These are phyloP conservation scores for Conticribra weissflogii DNA, from an alignment of 108 stramenopile species.

Conservation along the genomic window DNA sequence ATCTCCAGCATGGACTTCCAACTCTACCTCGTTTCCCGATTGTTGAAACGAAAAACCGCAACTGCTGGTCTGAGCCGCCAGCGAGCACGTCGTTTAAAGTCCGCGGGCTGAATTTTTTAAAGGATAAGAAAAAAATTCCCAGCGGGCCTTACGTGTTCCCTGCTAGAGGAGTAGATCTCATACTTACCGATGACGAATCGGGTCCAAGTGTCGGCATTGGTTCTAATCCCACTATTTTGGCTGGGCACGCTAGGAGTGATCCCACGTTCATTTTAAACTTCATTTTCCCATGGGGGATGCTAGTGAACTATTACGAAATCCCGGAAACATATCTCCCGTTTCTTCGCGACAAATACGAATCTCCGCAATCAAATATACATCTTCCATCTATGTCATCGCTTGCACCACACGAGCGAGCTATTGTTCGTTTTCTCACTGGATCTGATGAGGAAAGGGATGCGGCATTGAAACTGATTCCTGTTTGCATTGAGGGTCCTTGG, in stretches of 20 bases:
- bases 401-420: slow-evolving; percentile 53
- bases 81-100: slow-evolving; percentile 57
- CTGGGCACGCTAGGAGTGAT: slow-evolving; percentile 62
- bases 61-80: slow-evolving; percentile 80
- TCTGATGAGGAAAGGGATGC: slow-evolving; percentile 35
- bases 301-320: slow-evolving; percentile 81
- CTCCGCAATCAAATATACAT: slow-evolving; percentile 34
- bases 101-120: slow-evolving; percentile 68
- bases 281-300: slow-evolving; percentile 83
- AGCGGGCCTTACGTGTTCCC: slow-evolving; percentile 66
- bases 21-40: slow-evolving; percentile 39
- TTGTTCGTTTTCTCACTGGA: slow-evolving; percentile 81
- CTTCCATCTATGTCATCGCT: slow-evolving; percentile 39
- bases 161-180: slow-evolving; percentile 76
- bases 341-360: slow-evolving; percentile 44
- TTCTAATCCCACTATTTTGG: slow-evolving; percentile 51
- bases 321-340: slow-evolving; percentile 66
- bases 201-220: slow-evolving; percentile 25
- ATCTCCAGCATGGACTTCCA: slow-evolving; percentile 5
- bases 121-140: slow-evolving; percentile 69
- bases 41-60: slow-evolving; percentile 49
- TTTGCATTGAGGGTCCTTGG: slow-evolving; percentile 47
- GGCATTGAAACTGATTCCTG: slow-evolving; percentile 49
- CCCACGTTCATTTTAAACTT: slow-evolving; percentile 90
- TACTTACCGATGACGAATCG: slow-evolving; percentile 61